Evolutionary conservation across 208 protist genomes (phyloP), one percentile per base, ranked within the genome.

Genomic region (Borovskyia barvae): DNA sequence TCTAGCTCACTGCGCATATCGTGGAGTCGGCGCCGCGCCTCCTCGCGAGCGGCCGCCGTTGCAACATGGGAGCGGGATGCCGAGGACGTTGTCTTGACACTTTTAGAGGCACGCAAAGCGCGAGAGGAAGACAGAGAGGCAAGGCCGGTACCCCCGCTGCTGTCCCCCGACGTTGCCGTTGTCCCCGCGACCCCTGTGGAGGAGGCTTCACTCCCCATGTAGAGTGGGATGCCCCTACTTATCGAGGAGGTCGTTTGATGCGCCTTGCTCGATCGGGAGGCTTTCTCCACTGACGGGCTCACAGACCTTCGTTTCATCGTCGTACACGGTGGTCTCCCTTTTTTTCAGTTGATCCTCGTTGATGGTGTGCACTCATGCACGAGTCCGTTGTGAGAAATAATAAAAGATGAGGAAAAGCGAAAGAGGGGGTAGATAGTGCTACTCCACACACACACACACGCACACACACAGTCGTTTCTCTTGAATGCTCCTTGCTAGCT

Each of bases 1-100:
- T 90, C 84, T 26, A 88, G 17, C 7, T 88, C 82, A 20, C 42
- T 46, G 9, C 68, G 60, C 37, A 79, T 14, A 4, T 90, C 81
- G 14, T 75, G 49, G 19, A 71, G 35, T n/a, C 84, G 82, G 5
- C 68, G 68, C 11, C 39, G 52, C 19, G 68, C 75, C 8, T 90
- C 84, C 2, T 76, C 75, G 17, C 77, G 79, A 2, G 72, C 62
- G 14, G 50, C 56, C 2, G 40, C 47, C 2, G 32, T 67, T 11
- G 42, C 33, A 5, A 7, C 25, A 36, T 43, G 52, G 14, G 17
- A 48, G 3, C 51, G 50, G 19, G 53, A 52, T 7, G 46, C 29
- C 22, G 53, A 56, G 14, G 39, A 48, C 11, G n/a, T 0, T 4
- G 9, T 25, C 12, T 32, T 47, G 5, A 22, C 2, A 17, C 37